Evolutionary conservation across 495 filamentous ascomycete genomes (phyloP), one percentile per base, ranked within the genome.

Genomic region (Evernia prunastri): DNA sequence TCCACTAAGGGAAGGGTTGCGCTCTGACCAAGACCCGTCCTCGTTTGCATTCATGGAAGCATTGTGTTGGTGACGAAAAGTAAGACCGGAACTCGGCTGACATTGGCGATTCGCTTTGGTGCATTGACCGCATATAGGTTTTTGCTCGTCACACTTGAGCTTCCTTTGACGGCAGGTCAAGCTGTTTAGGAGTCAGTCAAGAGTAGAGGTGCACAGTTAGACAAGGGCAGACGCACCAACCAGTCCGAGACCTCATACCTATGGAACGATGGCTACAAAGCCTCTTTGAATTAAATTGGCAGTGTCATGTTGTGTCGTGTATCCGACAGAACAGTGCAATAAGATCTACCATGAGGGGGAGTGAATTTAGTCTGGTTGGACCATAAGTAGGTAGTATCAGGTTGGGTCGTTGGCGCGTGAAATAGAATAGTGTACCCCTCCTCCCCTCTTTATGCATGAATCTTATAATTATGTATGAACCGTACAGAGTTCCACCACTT

Each of bases 51-150:
- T 89, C 85, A 89, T 86, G 11, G 84, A 87, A 5, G 86, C 85
- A 80, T 89, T 89, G 70, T 89, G 86, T 68, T 89, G 86, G 72
- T 89, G 86, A 42, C 86, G 80, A 69, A 87, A 89, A 25, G 86
- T 80, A 60, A 87, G 81, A 47, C 84, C 84, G 64, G 83, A 82
- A 66, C 83, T 83, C 17, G 82, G 83, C 29, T 80, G 78, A 71
- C 86, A 89, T 69, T 84, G 78, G 66, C 86, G 76, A 13, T 77
- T 78, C 8, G 83, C 85, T 70, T 85, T 86, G 66, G 73, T 73
- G 74, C 84, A 86, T 72, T 84, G 84, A 43, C 80, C 77, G 68
- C 84, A 86, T 54, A 78, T 71, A 27, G 84, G 84, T 56, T 79
- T 81, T 72, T 79, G 78, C 68, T 87, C 82, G 63, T 83, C 82